phyloP scores from a whole-genome alignment of 306 rosid genomes.

The Pterocarpus macrocarpus region DNA sequence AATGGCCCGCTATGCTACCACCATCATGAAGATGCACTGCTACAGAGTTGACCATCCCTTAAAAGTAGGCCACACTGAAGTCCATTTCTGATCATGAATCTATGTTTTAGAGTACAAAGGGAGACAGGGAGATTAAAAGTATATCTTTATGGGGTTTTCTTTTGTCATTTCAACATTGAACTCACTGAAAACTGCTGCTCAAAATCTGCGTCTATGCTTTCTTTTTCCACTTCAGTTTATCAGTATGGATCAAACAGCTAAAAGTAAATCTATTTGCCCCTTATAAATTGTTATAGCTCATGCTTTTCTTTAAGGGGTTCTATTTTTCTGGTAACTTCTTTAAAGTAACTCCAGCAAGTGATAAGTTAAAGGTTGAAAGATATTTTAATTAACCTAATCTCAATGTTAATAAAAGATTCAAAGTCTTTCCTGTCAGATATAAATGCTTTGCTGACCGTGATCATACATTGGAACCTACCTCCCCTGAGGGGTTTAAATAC shows the following conservation, averaged over 20 bases:
- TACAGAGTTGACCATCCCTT: slow-evolving; percentile 52
- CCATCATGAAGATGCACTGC: slow-evolving; percentile 36
- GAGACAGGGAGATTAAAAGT: slow-evolving; percentile 28
- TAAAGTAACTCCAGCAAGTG: not conserved
- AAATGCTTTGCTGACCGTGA: slow-evolving; percentile 41
- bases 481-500: slow-evolving; percentile 34
- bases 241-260: slow-evolving; percentile 18
- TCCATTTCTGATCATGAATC: slow-evolving; percentile 15
- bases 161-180: slow-evolving; percentile 44
- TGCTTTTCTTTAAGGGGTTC: not conserved
- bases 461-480: slow-evolving; percentile 42
- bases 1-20: slow-evolving; percentile 47
- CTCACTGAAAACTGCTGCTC: slow-evolving; percentile 36
- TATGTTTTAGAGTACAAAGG: slow-evolving; percentile 28
- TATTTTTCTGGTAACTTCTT: not conserved
- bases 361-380: not conserved
- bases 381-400: not conserved
- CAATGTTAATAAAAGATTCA: not conserved
- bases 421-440: slow-evolving; percentile 32
- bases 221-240: not conserved
- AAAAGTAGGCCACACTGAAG: slow-evolving; percentile 50
- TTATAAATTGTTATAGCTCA: not conserved
- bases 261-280: not conserved
- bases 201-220: slow-evolving; percentile 27
- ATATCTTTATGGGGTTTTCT: slow-evolving; percentile 32